phyloP scores from a whole-genome alignment of 2,329 filamentous ascomycete species.

The Byssothecium circinans region DNA sequence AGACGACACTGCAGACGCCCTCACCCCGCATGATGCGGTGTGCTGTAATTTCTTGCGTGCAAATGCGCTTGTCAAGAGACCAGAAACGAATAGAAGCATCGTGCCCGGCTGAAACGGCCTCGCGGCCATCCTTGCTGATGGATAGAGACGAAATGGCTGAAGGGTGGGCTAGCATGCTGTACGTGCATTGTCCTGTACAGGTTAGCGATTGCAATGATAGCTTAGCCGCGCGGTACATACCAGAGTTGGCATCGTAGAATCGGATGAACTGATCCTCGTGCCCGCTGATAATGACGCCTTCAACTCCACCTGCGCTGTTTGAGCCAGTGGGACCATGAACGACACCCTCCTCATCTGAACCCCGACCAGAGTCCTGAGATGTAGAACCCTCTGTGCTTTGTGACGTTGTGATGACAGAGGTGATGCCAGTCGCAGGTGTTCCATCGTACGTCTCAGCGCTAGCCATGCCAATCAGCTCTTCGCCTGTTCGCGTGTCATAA shows the following conservation, averaged over 20 bases:
- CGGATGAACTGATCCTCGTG: conserved; percentile 95
- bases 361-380: conserved; percentile 60
- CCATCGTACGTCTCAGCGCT: conserved; percentile 93
- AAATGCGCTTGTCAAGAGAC: conserved; percentile 92
- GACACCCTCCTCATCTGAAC: conserved; percentile 70
- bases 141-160: conserved; percentile 89
- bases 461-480: conserved; percentile 90
- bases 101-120: conserved; percentile 93
- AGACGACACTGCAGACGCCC: conserved; percentile 89
- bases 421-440: conserved; percentile 79
- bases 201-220: conserved; percentile 4
- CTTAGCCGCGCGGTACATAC: conserved; percentile 60
- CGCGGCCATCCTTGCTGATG: conserved; percentile 87
- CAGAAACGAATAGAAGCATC: conserved; percentile 96
- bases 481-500: conserved; percentile 88
- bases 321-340: conserved; percentile 82
- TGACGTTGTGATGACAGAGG: conserved; percentile 85
- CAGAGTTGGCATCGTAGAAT: conserved; percentile 98
- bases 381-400: conserved; percentile 70
- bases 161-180: conserved; percentile 96
- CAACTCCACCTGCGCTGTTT: conserved; percentile 70
- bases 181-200: conserved; percentile 93
- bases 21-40: conserved; percentile 95
- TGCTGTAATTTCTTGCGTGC: conserved; percentile 91
- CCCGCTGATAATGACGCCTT: conserved; percentile 92